Evolutionary conservation across 345 rosid species (phyloP).

Genomic region (Hypericum androsaemum): DNA sequence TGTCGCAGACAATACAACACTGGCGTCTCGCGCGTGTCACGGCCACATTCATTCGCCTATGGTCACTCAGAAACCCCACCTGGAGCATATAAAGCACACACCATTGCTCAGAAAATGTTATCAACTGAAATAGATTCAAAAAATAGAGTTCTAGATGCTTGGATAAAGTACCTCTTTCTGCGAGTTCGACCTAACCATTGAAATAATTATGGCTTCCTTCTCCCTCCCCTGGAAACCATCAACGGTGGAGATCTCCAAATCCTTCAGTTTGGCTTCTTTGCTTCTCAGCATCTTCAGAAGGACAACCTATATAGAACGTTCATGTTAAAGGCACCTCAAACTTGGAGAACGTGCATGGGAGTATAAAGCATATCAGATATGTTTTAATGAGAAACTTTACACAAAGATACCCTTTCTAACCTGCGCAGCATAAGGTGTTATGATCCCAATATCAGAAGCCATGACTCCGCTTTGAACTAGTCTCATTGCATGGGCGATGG

Average conservation of each 20-base stretch:
- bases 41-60: conserved; percentile 88
- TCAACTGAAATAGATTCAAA: conserved; percentile 2
- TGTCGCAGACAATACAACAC: conserved; percentile 82
- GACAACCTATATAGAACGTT: conserved; percentile 43
- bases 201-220: conserved; percentile 87
- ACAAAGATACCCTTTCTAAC: conserved; percentile 18
- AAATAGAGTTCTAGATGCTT: neutral
- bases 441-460: conserved; percentile 81
- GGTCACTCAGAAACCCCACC: conserved; percentile 84
- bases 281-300: conserved; percentile 56
- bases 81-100: conserved; percentile 17
- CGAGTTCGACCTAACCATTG: conserved; percentile 92
- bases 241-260: conserved; percentile 84
- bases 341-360: conserved; percentile 1
- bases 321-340: conserved; percentile 11
- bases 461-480: conserved; percentile 61
- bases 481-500: conserved; percentile 80
- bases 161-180: conserved; percentile 54
- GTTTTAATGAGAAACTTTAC: neutral
- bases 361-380: neutral
- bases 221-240: conserved; percentile 99
- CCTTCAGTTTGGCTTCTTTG: conserved; percentile 65
- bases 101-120: neutral
- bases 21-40: conserved; percentile 91
- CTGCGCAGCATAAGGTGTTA: conserved; percentile 96